A percentile compares a stretch with the other conserved stretches of the same genome.
Conservation (phyloP, 2,329 filamentous ascomycete species). For the Ophiostoma montium region DNA sequence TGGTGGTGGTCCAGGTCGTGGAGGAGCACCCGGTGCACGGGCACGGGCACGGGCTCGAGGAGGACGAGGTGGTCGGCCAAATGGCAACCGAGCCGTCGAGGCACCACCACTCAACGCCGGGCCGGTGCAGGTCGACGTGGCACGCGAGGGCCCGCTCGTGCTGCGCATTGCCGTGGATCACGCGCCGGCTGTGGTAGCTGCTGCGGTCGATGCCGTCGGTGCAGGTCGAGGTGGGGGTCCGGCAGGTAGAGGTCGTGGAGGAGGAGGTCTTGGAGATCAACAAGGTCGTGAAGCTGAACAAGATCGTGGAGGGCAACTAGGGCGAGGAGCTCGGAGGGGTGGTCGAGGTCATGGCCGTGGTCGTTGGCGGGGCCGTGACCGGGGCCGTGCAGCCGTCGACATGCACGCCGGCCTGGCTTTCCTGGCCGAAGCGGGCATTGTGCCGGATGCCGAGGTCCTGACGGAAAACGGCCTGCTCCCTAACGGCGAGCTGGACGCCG, state of each 20-base stretch:
- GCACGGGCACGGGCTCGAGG: no score
- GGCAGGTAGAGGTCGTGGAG: background rate
- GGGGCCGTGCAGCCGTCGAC: background rate
- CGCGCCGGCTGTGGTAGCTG: background rate
- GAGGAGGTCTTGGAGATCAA: background rate
- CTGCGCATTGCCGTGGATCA: conserved; percentile 33
- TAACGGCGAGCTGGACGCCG: conserved; percentile 5
- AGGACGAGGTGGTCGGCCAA: background rate
- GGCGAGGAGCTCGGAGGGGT: background rate
- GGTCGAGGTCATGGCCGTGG: background rate
- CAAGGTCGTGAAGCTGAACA: no score
- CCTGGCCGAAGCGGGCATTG: background rate
- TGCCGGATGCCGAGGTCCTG: background rate
- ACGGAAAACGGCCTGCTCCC: background rate
- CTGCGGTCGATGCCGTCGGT: no score
- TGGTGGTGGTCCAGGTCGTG: background rate
- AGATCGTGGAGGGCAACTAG: background rate
- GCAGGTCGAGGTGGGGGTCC: background rate
- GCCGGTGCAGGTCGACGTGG: conserved; percentile 26
- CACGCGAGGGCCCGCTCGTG: conserved; percentile 41
- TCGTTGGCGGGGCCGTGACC: no score
- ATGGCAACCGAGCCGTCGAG: background rate
- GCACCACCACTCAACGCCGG: background rate
- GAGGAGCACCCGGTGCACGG: background rate
- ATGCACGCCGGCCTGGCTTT: background rate